Evolutionary conservation across 1,284 basidiomycete species (phyloP).

Genomic region (Cutaneotrichosporon cutaneum): DNA sequence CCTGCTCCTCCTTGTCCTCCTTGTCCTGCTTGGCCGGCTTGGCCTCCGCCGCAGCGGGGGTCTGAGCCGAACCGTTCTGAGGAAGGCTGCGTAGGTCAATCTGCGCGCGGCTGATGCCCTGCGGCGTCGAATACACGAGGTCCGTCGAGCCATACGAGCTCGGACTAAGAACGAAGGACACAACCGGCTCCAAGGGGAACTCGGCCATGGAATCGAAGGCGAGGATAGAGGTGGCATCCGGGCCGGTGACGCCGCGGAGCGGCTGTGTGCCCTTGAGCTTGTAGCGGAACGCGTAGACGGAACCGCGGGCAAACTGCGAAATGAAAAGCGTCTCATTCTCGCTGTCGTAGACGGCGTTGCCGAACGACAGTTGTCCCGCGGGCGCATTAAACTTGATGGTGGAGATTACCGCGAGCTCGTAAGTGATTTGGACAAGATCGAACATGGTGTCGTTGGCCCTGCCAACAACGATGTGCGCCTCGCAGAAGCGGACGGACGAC

Average conservation of each 20-base stretch:
- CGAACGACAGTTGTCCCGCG: constrained; percentile 26
- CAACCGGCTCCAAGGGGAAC: constrained; percentile 35
- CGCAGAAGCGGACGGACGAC: constrained; percentile 41
- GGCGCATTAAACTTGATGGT: constrained; percentile 38
- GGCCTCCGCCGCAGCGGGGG: constrained; percentile 1
- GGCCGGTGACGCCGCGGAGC: constrained; percentile 22
- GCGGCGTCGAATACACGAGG: constrained; percentile 32
- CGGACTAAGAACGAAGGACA: constrained; percentile 29
- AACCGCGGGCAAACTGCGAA: constrained; percentile 34
- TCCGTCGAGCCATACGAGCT: constrained; percentile 27
- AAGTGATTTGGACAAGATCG: constrained; percentile 47
- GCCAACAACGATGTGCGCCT: constrained; percentile 45
- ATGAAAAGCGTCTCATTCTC: constrained; percentile 35
- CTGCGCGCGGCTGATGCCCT: constrained; percentile 33
- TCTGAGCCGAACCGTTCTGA: neutral
- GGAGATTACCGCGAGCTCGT: constrained; percentile 38
- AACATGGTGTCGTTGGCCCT: constrained; percentile 37
- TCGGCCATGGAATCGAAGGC: constrained; percentile 39
- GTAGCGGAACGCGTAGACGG: constrained; percentile 41
- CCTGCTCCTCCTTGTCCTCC: constrained; percentile 15
- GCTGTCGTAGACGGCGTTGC: constrained; percentile 41
- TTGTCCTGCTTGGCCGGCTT: constrained; percentile 10
- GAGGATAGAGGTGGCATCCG: constrained; percentile 12
- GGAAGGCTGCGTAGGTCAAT: constrained; percentile 20
- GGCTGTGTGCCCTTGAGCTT: constrained; percentile 42